A percentile compares a stretch with the other conserved stretches of the same genome.
Conservation (phyloP, 331 rosid species). For the Prunus yedoensis region DNA sequence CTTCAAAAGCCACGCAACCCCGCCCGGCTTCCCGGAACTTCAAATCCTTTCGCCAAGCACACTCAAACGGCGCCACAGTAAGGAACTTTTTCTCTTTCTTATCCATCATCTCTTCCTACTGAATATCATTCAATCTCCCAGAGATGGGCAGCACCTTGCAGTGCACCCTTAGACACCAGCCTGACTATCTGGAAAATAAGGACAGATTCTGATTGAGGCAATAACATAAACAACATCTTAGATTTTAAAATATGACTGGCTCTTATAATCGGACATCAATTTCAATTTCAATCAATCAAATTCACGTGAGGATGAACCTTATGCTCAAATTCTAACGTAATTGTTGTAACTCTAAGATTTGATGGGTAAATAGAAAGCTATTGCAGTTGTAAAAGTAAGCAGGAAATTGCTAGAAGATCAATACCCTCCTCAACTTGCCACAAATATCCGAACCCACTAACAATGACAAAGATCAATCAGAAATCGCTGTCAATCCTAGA, state of each 20-base stretch:
- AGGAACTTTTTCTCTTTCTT: slow-evolving; percentile 59
- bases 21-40: slow-evolving; percentile 81
- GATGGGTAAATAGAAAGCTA: neutral
- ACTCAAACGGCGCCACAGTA: slow-evolving; percentile 91
- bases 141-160: neutral
- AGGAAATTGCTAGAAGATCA: slow-evolving; percentile 28
- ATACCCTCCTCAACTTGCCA: slow-evolving; percentile 19
- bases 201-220: neutral
- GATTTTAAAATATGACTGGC: neutral
- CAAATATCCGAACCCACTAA: slow-evolving; percentile 20
- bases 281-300: neutral
- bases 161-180: slow-evolving; percentile 8
- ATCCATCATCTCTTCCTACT: slow-evolving; percentile 39
- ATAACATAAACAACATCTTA: slow-evolving; percentile 8
- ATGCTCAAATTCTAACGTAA: neutral
- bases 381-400: slow-evolving; percentile 6
- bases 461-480: slow-evolving; percentile 8
- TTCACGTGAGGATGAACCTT: neutral
- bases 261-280: neutral
- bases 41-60: slow-evolving; percentile 89
- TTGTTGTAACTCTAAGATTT: neutral
- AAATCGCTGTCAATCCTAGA: slow-evolving; percentile 26
- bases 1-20: no score
- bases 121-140: neutral
- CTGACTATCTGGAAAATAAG: slow-evolving; percentile 20